Base-by-base conservation (phyloP, 345 rosid species). In the Combretum micranthum region DNA sequence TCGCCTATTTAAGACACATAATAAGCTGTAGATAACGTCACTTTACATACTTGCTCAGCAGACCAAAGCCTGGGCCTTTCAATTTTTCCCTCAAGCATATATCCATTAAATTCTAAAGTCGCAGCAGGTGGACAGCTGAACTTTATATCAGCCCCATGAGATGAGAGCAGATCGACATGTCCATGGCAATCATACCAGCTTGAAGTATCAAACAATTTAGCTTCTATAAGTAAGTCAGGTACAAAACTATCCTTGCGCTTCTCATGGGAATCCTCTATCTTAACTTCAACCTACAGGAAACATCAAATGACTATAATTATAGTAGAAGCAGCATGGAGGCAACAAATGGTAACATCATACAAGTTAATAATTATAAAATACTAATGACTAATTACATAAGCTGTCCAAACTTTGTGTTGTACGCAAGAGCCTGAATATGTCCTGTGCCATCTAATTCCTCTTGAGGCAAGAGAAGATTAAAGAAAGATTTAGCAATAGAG, bases 51-150 rank as follows among this genome's bases (percentile, higher is more conserved):
- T 63, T 85, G 83, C 75, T 92, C 96, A 13, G 97, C 94, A 58
- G 96, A 89, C 98, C 98, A 92, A 54, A 92, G 89, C 77, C 72
- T 88, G 46, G 98, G 97, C 59, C 60, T 77, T 65, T 83, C 85
- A 47, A 92, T 67, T 72, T 76, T 83, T 60, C 94, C 99, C 60
- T 56, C 77, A 44, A 92, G 96, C 65, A 71, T 46, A 77, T 81
- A 78, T 66, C 90, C 97, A 65, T 73, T 79, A 74, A 87, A 87
- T 54, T 85, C 91, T 51, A 76, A 76, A 69, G 53, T 55, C 53
- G 64, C 52, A 68, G 66, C 68, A 22, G 75, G 72, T 16, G 85
- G 65, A 54, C 72, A 68, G 61, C 45, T 75, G 55, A 80, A 72
- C 70, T 69, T 81, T 57, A 89, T 56, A 61, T 71, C 77, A 67